Evolutionary conservation across 495 filamentous ascomycete species (phyloP), one percentile per base, ranked within the genome.

Genomic region (Aspergillus bertholletiae): DNA sequence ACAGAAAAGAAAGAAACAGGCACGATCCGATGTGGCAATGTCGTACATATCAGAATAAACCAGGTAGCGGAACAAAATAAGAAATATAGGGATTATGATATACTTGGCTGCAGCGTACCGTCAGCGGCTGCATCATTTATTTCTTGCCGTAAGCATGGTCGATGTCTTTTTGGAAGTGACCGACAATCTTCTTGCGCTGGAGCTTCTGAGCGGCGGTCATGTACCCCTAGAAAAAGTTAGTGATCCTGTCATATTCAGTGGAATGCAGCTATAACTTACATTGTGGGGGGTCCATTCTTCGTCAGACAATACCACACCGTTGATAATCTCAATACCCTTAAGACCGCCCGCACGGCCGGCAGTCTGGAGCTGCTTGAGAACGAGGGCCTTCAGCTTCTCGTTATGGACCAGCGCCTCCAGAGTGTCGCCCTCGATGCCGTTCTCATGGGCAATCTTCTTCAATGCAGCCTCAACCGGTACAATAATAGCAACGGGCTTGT

Each of bases 281-380:
- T 96, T 97, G 49, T 95, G 88, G 47, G 94, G 89, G 23, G 88
- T 97, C 94, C 94, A 98, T 69, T 98, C 94, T 71, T 98, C 93
- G 58, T 96, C 92, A 1, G 90, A 88, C 66, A 98, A 68, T 6
- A 96, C 90, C 15, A 95, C 90, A 56, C 94, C 94, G 54, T 90
- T 87, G 60, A 98, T 87, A 47, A 97, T 90, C 75, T 98, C 94
- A 60, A 95, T 91, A 21, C 89, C 88, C 17, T 76, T 78, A 46
- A 98, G 77, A 7, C 92, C 90, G 59, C 88, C 90, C 32, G 83
- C 79, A 56, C 81, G 82, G 41, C 93, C 94, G 2, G 81, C 81
- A 26, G 64, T 70, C 72, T 96, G 90, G 40, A 98, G 80, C 69
- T 96, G 88, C 73, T 84, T 86, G 55, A 96, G 73, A n/a, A 97